Evolutionary conservation across 495 filamentous ascomycete genomes (phyloP).

Genomic region (Tuber indicum): DNA sequence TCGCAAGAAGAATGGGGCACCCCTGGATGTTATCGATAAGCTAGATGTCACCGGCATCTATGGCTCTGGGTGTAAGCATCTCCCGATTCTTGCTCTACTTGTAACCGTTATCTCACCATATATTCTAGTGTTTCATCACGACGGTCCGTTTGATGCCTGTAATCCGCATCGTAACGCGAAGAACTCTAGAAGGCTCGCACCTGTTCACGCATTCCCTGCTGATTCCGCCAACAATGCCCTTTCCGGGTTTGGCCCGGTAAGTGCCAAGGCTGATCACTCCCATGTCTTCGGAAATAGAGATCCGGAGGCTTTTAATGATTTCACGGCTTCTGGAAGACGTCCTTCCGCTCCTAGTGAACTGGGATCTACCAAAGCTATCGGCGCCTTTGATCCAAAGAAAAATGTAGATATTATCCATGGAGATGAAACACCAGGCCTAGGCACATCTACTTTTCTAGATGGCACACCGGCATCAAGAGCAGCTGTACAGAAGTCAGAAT

Average conservation of each 20-base stretch:
- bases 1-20: constrained; percentile 48
- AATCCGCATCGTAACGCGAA: constrained; percentile 85
- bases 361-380: constrained; percentile 6
- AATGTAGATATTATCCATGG: constrained; percentile 70
- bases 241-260: constrained; percentile 79
- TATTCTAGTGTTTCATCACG: constrained; percentile 84
- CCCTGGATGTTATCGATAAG: constrained; percentile 91
- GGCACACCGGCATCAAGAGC: constrained; percentile 80
- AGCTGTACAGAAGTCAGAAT: constrained; percentile 57
- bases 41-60: constrained; percentile 96
- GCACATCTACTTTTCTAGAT: constrained; percentile 92
- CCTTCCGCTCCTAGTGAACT: constrained; percentile 15
- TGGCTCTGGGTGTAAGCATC: constrained; percentile 76
- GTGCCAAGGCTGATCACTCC: constrained; percentile 72
- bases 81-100: not conserved
- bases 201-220: constrained; percentile 94
- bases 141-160: constrained; percentile 96
- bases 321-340: constrained; percentile 46
- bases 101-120: not conserved
- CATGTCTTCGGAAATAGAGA: constrained; percentile 70
- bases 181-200: constrained; percentile 71
- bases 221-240: constrained; percentile 86
- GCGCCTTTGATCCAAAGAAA: constrained; percentile 54
- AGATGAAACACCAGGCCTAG: constrained; percentile 73
- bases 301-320: constrained; percentile 83